These are phyloP conservation scores for Trichodelitschia bisporula DNA, from an alignment of 495 filamentous ascomycete species.

Conservation along the genomic window DNA sequence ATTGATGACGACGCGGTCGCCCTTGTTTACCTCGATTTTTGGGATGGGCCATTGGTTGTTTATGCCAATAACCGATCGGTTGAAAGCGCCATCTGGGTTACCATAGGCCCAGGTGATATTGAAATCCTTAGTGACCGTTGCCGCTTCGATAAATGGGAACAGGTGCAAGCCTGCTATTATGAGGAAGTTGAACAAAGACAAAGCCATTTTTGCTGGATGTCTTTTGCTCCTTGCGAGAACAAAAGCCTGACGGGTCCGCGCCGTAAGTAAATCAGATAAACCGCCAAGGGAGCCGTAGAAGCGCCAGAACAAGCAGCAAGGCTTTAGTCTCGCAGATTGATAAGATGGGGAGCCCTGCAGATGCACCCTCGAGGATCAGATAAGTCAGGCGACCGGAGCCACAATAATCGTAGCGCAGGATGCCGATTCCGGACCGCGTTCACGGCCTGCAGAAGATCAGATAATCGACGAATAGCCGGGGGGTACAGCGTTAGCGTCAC, in stretches of 20 bases:
- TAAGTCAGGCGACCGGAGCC: neutral
- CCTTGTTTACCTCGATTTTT: conserved; percentile 38
- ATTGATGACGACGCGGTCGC: conserved; percentile 47
- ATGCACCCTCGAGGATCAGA: neutral
- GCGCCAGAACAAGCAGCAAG: too few species aligned
- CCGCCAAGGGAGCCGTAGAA: too few species aligned
- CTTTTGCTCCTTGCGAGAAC: neutral
- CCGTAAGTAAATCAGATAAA: too few species aligned
- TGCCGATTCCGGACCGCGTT: too few species aligned
- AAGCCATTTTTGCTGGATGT: conserved; percentile 11
- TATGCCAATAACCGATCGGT: conserved; percentile 50
- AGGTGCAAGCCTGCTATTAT: conserved; percentile 14
- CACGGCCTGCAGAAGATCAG: too few species aligned
- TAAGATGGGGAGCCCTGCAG: neutral
- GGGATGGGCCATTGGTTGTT: conserved; percentile 63
- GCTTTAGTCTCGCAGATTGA: too few species aligned
- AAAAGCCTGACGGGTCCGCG: too few species aligned
- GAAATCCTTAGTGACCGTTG: conserved; percentile 51
- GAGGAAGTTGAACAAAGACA: conserved; percentile 17
- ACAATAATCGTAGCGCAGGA: too few species aligned
- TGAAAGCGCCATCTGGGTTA: conserved; percentile 50
- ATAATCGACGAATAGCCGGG: too few species aligned
- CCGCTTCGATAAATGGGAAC: conserved; percentile 20
- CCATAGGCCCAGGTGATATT: conserved; percentile 57
- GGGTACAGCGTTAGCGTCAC: too few species aligned